phyloP scores from a whole-genome alignment of 2,329 filamentous ascomycete genomes.

The Monosporascus sp. region DNA sequence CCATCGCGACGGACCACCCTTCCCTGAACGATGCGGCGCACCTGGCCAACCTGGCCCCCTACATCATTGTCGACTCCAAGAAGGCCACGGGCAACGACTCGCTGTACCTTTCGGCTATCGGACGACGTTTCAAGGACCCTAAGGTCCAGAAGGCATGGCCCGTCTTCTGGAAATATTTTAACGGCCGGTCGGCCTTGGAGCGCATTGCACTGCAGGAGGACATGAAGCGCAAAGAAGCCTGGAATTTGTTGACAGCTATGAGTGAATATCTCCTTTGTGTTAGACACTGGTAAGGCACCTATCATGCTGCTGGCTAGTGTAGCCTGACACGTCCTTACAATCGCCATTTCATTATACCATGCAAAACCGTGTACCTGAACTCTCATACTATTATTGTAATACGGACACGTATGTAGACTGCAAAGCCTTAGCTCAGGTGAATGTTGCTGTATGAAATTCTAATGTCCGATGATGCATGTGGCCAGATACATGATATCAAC shows the following conservation, averaged over 20 bases:
- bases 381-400: too few species aligned
- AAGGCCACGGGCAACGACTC: slow-evolving; percentile 74
- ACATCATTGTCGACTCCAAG: slow-evolving; percentile 72
- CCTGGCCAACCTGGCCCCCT: slow-evolving; percentile 52
- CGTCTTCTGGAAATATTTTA: slow-evolving; percentile 76
- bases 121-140: slow-evolving; percentile 42
- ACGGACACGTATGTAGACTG: too few species aligned
- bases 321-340: too few species aligned
- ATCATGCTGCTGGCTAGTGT: neutral
- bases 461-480: neutral
- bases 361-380: too few species aligned
- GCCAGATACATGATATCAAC: slow-evolving; percentile 24
- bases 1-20: slow-evolving; percentile 47
- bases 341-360: too few species aligned
- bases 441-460: neutral
- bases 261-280: slow-evolving; percentile 63
- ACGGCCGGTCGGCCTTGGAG: slow-evolving; percentile 79
- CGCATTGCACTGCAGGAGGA: slow-evolving; percentile 80
- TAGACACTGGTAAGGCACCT: slow-evolving; percentile 56
- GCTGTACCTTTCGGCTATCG: slow-evolving; percentile 61
- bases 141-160: slow-evolving; percentile 65
- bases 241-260: slow-evolving; percentile 59
- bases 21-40: slow-evolving; percentile 52
- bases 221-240: slow-evolving; percentile 78
- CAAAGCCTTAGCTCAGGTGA: too few species aligned